These are phyloP conservation scores for Neopestalotiopsis sp. DNA, from an alignment of 2,329 filamentous ascomycete species.

Conservation along the genomic window DNA sequence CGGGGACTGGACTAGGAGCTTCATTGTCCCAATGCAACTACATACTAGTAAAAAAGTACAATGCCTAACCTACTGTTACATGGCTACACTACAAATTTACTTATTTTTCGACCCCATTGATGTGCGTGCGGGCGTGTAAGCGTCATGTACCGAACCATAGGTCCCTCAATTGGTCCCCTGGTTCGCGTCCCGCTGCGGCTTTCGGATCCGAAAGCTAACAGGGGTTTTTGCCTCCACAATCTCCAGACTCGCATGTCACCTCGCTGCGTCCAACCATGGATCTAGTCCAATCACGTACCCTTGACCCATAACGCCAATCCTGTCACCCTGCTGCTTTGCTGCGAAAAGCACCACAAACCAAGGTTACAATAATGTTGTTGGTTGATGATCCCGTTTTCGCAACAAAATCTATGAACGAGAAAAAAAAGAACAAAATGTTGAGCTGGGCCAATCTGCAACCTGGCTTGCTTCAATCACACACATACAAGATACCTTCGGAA, in stretches of 20 bases:
- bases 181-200: neutral
- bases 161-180: neutral
- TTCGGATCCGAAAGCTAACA: constrained; percentile 11
- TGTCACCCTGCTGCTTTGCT: neutral
- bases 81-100: neutral
- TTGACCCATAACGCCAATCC: neutral
- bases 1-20: neutral
- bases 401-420: neutral
- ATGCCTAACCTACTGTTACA: neutral
- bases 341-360: neutral
- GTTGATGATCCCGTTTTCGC: no score
- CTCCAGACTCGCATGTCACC: neutral
- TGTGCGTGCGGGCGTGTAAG: no score
- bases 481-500: neutral
- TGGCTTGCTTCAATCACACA: neutral
- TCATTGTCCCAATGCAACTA: neutral
- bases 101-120: no score
- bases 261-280: neutral
- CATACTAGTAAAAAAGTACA: neutral
- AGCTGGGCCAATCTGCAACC: neutral
- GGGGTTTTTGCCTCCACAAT: constrained; percentile 5
- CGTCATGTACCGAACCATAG: no score
- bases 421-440: neutral
- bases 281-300: neutral
- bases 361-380: neutral